Conservation (phyloP, 441 rosid genomes). For the Populus hybrid region DNA sequence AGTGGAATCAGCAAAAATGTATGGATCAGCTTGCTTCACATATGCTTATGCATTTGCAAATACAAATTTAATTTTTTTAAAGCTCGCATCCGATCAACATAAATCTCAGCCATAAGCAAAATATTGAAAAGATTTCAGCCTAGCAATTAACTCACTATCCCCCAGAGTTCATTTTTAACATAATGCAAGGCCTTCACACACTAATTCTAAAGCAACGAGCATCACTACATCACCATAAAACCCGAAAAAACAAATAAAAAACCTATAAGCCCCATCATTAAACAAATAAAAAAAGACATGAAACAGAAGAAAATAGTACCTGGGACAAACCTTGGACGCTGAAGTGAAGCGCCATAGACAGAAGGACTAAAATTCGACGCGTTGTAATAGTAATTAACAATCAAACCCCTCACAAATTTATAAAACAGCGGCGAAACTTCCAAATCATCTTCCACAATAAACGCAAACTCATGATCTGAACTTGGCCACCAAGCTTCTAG, state of each 20-base stretch:
- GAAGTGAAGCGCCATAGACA: slow-evolving; percentile 84
- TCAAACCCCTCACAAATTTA: slow-evolving; percentile 52
- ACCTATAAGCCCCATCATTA: not conserved
- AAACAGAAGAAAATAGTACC: slow-evolving; percentile 43
- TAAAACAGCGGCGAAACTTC: slow-evolving; percentile 58
- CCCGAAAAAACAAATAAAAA: not conserved
- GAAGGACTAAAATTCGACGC: slow-evolving; percentile 48
- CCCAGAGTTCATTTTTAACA: too few relatives aligned
- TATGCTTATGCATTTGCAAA: too few relatives aligned
- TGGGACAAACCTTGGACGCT: slow-evolving; percentile 96
- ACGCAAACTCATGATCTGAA: slow-evolving; percentile 80
- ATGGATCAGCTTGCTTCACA: not conserved
- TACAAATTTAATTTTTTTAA: too few relatives aligned
- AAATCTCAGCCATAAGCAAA: too few relatives aligned
- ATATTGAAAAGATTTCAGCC: too few relatives aligned
- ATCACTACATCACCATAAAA: too few relatives aligned
- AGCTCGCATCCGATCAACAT: too few relatives aligned
- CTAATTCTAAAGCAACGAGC: too few relatives aligned
- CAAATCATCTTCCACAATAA: slow-evolving; percentile 42
- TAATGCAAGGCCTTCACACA: too few relatives aligned
- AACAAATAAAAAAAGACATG: too few relatives aligned
- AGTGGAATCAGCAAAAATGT: not conserved
- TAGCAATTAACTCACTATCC: too few relatives aligned
- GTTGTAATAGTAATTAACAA: slow-evolving; percentile 57
- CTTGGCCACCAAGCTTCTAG: slow-evolving; percentile 97